Evolutionary conservation across 1,284 basidiomycete genomes (phyloP), one percentile per base, ranked within the genome.

Genomic region (Sphagnurus paluster): DNA sequence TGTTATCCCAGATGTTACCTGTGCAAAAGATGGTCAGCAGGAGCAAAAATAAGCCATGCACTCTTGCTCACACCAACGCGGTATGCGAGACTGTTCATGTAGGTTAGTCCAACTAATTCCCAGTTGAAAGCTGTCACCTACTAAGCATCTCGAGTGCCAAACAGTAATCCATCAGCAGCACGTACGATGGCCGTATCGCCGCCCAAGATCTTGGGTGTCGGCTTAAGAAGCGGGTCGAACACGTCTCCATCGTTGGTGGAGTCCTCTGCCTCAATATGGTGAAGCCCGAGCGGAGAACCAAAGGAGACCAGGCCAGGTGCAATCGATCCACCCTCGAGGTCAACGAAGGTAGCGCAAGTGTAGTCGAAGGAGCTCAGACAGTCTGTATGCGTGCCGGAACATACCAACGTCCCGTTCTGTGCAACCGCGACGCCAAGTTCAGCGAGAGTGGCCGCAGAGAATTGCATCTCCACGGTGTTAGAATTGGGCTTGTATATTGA

Each of bases 111-210:
- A 52, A n/a, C 47, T n/a, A n/a, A n/a, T n/a, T n/a, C n/a, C n/a
- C n/a, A 17, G 26, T 32, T 30, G 19, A 24, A 20, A 25, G 36
- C 10, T 5, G 32, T 16, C 29, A 74, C 87, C 55, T 60, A 89
- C 87, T 90, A 70, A 23, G 84, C 80, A 64, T 91, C 79, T 14
- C 90, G 78, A 29, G 80, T 82, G 1, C 74, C 80, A 60, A 85
- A 92, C 49, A 80, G 70, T 10, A 92, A 74, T 0, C 90, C 91
- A 59, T 94, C 91, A 6, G 76, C 77, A 2, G 87, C 91, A 30
- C 76, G 78, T 5, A 80, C 68, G 19, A 90, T 66, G 1, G 80
- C 63, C 20, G 71, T 74, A 33, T 81, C 64, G 11, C 77, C 71
- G 26, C 79, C 80, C 2, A 84, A 50, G 29, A 84, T 56, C 6